Conservation (phyloP, 257 asterid species). For the Cynanchum wilfordii region DNA sequence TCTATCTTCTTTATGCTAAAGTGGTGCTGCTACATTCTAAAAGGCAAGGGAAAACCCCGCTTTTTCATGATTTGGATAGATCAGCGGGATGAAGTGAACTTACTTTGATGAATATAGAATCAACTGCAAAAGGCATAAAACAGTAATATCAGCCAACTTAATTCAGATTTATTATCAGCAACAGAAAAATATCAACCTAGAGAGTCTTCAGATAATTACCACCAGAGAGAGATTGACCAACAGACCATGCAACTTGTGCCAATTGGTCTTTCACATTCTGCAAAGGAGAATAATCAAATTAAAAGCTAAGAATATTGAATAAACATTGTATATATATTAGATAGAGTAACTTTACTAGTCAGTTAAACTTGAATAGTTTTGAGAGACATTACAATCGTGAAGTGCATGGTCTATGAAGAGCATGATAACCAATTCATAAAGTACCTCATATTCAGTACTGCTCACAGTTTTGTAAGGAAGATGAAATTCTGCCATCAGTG, state of each 20-base stretch:
- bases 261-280: slow-evolving; percentile 79
- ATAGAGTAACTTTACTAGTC: background rate
- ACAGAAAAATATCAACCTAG: background rate
- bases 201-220: slow-evolving; percentile 34
- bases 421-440: slow-evolving; percentile 4
- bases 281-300: slow-evolving; percentile 10
- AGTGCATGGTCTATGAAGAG: background rate
- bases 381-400: background rate
- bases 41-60: background rate
- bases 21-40: background rate
- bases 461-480: slow-evolving; percentile 73
- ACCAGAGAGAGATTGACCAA: slow-evolving; percentile 40
- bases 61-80: background rate
- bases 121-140: slow-evolving; percentile 45
- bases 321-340: background rate
- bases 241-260: slow-evolving; percentile 68
- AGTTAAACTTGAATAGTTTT: background rate
- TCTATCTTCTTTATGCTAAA: background rate
- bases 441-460: slow-evolving; percentile 85
- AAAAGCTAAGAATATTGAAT: background rate
- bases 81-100: background rate
- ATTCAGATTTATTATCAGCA: slow-evolving; percentile 8
- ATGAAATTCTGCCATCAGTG: slow-evolving; percentile 65
- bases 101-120: slow-evolving; percentile 80
- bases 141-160: slow-evolving; percentile 12